Conservation (phyloP, 495 filamentous ascomycete species). For the Tuber melanosporum region DNA sequence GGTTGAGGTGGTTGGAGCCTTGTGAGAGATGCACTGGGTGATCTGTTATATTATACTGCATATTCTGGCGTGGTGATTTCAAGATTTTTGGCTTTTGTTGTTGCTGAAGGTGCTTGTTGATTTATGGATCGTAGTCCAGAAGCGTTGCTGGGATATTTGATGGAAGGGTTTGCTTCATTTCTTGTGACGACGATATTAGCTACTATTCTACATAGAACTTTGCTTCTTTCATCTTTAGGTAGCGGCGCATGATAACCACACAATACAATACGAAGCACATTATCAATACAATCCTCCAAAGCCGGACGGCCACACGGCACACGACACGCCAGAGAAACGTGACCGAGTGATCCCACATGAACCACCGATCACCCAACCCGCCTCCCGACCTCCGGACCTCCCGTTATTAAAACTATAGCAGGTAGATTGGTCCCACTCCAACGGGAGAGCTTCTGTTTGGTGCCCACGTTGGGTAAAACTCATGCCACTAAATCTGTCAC, state of each 20-base stretch:
- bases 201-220: neutral
- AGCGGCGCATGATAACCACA: neutral
- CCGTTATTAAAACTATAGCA: neutral
- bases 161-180: neutral
- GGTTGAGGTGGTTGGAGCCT: conserved; percentile 64
- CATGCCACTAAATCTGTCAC: neutral
- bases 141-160: neutral
- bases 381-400: neutral
- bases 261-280: neutral
- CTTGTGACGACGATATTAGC: neutral
- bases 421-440: neutral
- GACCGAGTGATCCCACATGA: neutral
- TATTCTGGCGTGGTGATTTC: neutral
- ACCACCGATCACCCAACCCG: neutral
- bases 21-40: conserved; percentile 40
- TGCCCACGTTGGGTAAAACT: neutral
- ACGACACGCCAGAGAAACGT: neutral
- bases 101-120: neutral
- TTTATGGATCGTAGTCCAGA: neutral
- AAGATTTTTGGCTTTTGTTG: neutral
- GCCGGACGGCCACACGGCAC: too few species aligned
- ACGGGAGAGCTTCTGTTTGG: neutral
- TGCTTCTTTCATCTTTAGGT: neutral
- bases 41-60: neutral
- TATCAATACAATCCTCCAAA: neutral